These are phyloP conservation scores for Penicillium diatomitis DNA, from an alignment of 495 filamentous ascomycete genomes.

Conservation along the genomic window DNA sequence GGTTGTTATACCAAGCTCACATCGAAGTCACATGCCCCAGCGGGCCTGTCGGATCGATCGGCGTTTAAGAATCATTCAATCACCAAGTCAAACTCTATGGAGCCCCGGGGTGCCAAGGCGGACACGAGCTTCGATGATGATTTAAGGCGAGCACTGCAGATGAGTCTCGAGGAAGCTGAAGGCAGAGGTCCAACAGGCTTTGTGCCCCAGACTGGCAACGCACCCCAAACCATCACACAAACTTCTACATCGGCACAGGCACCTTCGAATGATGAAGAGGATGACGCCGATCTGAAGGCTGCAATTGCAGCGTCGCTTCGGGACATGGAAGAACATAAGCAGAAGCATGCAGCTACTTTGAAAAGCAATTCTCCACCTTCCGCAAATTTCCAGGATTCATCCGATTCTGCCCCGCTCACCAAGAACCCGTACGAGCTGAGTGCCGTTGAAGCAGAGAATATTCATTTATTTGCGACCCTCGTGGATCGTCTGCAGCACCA, in stretches of 20 bases:
- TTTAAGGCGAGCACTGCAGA: slow-evolving; percentile 81
- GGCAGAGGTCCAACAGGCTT: slow-evolving; percentile 62
- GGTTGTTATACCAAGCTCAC: slow-evolving; percentile 87
- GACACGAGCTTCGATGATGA: slow-evolving; percentile 92
- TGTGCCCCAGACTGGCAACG: slow-evolving; percentile 50
- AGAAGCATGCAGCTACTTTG: slow-evolving; percentile 69
- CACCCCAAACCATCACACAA: slow-evolving; percentile 32
- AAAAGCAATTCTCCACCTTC: slow-evolving; percentile 51
- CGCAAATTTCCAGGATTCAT: slow-evolving; percentile 13
- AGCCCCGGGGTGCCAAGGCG: slow-evolving; percentile 77
- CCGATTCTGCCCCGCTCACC: slow-evolving; percentile 40
- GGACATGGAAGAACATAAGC: slow-evolving; percentile 98
- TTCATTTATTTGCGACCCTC: slow-evolving; percentile 89
- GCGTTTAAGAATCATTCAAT: slow-evolving; percentile 44
- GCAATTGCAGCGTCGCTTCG: slow-evolving; percentile 93
- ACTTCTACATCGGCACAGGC: slow-evolving; percentile 16
- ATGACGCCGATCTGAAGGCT: slow-evolving; percentile 89
- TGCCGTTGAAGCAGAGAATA: slow-evolving; percentile 91
- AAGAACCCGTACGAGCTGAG: slow-evolving; percentile 94
- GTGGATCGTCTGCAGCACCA: slow-evolving; percentile 94
- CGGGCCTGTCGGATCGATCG: slow-evolving; percentile 34
- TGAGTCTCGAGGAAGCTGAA: slow-evolving; percentile 93
- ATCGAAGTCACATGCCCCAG: slow-evolving; percentile 49
- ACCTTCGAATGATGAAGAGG: slow-evolving; percentile 34
- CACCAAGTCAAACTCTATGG: slow-evolving; percentile 57